Evolutionary conservation across 2,329 filamentous ascomycete species (phyloP).

Genomic region (Colletotrichum sp.): DNA sequence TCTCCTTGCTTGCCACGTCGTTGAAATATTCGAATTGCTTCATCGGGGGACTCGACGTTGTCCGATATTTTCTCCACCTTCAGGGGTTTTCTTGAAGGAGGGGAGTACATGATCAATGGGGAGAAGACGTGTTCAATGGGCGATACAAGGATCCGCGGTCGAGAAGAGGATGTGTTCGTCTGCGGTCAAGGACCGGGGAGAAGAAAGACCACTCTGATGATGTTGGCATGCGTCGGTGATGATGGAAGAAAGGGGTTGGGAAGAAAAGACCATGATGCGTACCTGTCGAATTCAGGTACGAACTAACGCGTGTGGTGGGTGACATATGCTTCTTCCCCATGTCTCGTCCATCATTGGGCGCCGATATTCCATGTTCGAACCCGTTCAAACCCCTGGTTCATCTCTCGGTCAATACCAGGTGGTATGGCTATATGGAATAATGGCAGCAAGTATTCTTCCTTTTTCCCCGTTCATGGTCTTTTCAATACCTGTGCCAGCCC

Average conservation of each 20-base stretch:
- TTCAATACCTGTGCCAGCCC: background rate
- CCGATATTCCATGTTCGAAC: background rate
- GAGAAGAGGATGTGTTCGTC: background rate
- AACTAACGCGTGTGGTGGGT: background rate
- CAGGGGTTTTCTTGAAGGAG: background rate
- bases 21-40: conserved; percentile 27
- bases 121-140: background rate
- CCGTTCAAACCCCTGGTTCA: background rate
- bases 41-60: conserved; percentile 5
- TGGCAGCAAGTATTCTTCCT: background rate
- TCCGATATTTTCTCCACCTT: conserved; percentile 5
- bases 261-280: background rate
- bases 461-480: background rate
- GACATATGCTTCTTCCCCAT: background rate
- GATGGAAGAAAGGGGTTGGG: background rate
- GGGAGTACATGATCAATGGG: background rate
- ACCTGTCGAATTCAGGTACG: conserved; percentile 6
- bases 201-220: background rate
- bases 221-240: background rate
- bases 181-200: background rate
- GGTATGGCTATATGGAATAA: background rate
- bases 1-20: conserved; percentile 39
- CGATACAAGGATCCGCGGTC: background rate
- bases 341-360: background rate
- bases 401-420: background rate